Base-by-base conservation (phyloP, 345 rosid species). In the Gossypium longicalyx region DNA sequence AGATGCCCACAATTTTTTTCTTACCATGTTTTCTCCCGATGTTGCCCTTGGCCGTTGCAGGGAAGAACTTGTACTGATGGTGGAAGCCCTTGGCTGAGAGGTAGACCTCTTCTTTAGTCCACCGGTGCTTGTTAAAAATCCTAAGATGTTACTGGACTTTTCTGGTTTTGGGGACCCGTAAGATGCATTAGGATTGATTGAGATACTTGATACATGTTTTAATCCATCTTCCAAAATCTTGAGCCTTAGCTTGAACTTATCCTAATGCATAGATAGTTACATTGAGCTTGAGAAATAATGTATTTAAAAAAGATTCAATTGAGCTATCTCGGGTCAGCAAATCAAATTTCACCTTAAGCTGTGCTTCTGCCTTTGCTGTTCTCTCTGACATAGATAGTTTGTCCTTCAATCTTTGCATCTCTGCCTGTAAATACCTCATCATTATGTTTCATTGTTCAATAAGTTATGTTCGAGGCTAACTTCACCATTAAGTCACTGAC, bases 311-410 rank as follows among this genome's bases (percentile, higher is more conserved):
- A 23, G 12, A 57, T 57, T 22, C 17, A 68, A 57, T 66, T 19
- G 1, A 57, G 49, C 23, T 47, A 27, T 23, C 51, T 11, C 41
- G 7, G 4, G 2, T 56, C 6, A 20, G 67, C 63, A 70, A 63
- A 54, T 43, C 48, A 51, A 45, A 56, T 57, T 12, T 79, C 74
- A 90, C 98, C 97, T 95, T 95, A 48, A 93, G 85, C 80, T 88
- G 97, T 17, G 93, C 89, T 83, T 93, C 97, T 53, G 97, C 94
- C 81, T 88, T 95, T 16, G 93, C 92, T 20, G 99, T 88, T 84
- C 98, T 90, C 75, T 91, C 98, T 0, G 93, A 80, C 59, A 90
- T 71, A 44, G 82, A 87, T 51, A 95, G 86, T 75, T 88, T 95
- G 70, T 93, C 97, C 82, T 84, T 91, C 80, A 93, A 19, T 67